These are phyloP conservation scores for Aspergillus pseudotamarii DNA, from an alignment of 2,329 filamentous ascomycete species.

Conservation along the genomic window DNA sequence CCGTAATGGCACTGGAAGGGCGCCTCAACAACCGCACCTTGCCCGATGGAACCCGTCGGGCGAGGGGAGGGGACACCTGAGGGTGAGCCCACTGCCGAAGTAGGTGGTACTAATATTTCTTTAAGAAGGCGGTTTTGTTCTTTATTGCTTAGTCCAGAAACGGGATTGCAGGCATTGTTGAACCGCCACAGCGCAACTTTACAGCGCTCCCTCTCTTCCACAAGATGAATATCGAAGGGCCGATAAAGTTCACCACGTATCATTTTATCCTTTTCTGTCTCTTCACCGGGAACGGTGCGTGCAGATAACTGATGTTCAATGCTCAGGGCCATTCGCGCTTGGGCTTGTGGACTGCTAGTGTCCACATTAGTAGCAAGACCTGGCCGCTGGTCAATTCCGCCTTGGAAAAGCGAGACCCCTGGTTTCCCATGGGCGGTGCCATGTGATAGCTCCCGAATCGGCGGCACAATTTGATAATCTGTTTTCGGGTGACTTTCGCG, in stretches of 20 bases:
- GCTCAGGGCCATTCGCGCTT: slow-evolving; percentile 47
- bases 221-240: slow-evolving; percentile 75
- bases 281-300: slow-evolving; percentile 45
- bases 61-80: slow-evolving; percentile 56
- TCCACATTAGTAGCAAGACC: slow-evolving; percentile 39
- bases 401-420: slow-evolving; percentile 41
- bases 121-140: slow-evolving; percentile 44
- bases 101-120: slow-evolving; percentile 41
- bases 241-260: slow-evolving; percentile 76
- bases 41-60: slow-evolving; percentile 67
- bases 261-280: slow-evolving; percentile 89
- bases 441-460: slow-evolving; percentile 44
- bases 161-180: slow-evolving; percentile 79
- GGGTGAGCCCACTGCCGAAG: slow-evolving; percentile 47
- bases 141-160: slow-evolving; percentile 65
- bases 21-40: slow-evolving; percentile 76
- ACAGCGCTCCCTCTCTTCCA: slow-evolving; percentile 83
- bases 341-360: slow-evolving; percentile 44
- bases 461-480: slow-evolving; percentile 45
- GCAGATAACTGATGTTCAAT: slow-evolving; percentile 45
- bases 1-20: slow-evolving; percentile 95
- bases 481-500: slow-evolving; percentile 40
- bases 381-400: slow-evolving; percentile 41
- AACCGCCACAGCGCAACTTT: slow-evolving; percentile 79
- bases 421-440: slow-evolving; percentile 36